Conservation (phyloP, 1,139 yeast species). For the Hanseniaspora gamundiae region DNA sequence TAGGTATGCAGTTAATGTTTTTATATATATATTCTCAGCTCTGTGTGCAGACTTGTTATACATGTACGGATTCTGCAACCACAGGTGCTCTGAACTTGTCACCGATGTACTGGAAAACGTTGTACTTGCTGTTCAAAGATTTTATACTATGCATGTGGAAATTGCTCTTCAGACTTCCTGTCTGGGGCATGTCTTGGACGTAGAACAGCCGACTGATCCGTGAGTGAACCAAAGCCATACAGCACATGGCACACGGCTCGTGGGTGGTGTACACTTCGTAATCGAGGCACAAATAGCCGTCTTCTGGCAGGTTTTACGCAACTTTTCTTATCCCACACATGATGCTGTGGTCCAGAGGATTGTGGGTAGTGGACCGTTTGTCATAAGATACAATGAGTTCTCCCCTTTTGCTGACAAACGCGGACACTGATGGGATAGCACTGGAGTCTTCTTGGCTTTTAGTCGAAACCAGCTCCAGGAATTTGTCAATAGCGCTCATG, state of each 20-base stretch:
- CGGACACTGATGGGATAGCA: slow-evolving; percentile 31
- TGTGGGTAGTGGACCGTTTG: slow-evolving; percentile 25
- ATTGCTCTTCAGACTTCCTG: slow-evolving; percentile 45
- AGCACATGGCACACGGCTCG: slow-evolving; percentile 95
- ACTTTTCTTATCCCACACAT: slow-evolving; percentile 57
- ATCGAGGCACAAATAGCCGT: slow-evolving; percentile 58
- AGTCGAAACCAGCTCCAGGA: slow-evolving; percentile 28
- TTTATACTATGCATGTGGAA: slow-evolving; percentile 65
- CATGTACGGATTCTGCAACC: slow-evolving; percentile 7
- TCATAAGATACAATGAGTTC: slow-evolving; percentile 29
- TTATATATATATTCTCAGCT: neutral
- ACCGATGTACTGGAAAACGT: slow-evolving; percentile 57
- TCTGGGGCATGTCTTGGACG: slow-evolving; percentile 32
- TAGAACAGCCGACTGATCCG: slow-evolving; percentile 62
- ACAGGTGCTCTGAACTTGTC: slow-evolving; percentile 12
- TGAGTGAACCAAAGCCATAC: slow-evolving; percentile 93
- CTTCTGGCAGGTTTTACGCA: slow-evolving; percentile 26
- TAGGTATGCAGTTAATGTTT: neutral
- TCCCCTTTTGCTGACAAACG: slow-evolving; percentile 35
- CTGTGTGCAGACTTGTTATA: neutral
- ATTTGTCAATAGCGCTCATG: slow-evolving; percentile 30
- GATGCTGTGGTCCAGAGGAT: slow-evolving; percentile 57
- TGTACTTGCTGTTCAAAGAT: slow-evolving; percentile 69
- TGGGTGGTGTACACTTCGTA: slow-evolving; percentile 78
- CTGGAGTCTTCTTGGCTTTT: slow-evolving; percentile 11